phyloP scores from a whole-genome alignment of 2,329 filamentous ascomycete species.

The Spiromastix sp. region DNA sequence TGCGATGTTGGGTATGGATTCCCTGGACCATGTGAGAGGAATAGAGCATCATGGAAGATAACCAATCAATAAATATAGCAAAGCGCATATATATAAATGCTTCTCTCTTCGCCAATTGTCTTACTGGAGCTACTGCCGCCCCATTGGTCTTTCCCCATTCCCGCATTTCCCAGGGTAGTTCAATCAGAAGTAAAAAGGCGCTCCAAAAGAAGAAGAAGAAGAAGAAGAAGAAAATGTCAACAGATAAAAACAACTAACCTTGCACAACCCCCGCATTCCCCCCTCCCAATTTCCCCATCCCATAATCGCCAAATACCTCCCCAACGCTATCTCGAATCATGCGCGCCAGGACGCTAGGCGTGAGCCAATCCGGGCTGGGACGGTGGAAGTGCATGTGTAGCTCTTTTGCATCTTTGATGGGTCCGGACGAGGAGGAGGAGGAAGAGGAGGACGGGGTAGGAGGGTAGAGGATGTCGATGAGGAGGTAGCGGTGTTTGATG shows the following conservation, averaged over 20 bases:
- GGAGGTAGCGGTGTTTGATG: constrained; percentile 6
- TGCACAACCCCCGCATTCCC: constrained; percentile 58
- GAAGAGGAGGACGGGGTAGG: background rate
- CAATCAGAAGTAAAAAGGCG: too few relatives aligned
- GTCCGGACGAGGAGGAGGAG: background rate
- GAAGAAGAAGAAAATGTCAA: constrained; percentile 1
- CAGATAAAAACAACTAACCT: constrained; percentile 38
- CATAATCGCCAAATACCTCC: constrained; percentile 79
- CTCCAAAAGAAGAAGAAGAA: background rate
- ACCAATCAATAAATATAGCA: too few relatives aligned
- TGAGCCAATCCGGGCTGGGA: constrained; percentile 65
- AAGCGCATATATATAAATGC: too few relatives aligned
- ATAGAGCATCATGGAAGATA: too few relatives aligned
- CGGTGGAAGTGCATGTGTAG: constrained; percentile 64
- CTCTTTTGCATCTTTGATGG: constrained; percentile 23
- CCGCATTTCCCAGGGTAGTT: too few relatives aligned
- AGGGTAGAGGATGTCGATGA: constrained; percentile 6
- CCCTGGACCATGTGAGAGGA: too few relatives aligned
- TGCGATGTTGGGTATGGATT: background rate
- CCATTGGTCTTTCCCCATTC: too few relatives aligned
- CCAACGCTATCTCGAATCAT: constrained; percentile 61
- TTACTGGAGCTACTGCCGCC: too few relatives aligned
- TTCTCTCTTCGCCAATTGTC: too few relatives aligned
- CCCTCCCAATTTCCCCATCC: constrained; percentile 48
- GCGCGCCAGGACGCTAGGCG: constrained; percentile 53